Evolutionary conservation across 495 filamentous ascomycete genomes (phyloP).

Genomic region (Staphylotrichum longicolle): DNA sequence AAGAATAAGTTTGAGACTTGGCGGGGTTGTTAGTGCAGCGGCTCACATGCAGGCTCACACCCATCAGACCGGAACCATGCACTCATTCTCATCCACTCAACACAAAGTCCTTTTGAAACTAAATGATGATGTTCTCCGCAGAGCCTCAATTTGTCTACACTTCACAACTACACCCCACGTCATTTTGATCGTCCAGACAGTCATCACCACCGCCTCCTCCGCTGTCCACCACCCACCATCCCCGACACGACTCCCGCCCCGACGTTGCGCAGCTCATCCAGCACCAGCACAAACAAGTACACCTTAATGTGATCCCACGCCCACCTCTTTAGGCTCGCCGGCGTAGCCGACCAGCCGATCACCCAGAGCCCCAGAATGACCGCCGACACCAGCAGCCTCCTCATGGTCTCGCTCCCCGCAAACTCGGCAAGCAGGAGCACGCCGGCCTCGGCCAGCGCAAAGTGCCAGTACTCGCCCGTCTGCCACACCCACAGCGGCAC

Average conservation of each 20-base stretch:
- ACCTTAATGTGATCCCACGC: constrained; percentile 27
- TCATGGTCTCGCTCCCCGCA: constrained; percentile 12
- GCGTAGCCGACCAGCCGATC: constrained; percentile 24
- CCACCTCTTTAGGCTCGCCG: constrained; percentile 20
- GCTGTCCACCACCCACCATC: background rate
- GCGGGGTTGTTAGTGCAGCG: too few relatives aligned
- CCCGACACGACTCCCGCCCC: background rate
- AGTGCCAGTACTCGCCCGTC: constrained; percentile 18
- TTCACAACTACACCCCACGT: too few relatives aligned
- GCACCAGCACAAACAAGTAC: constrained; percentile 22
- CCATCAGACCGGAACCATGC: too few relatives aligned
- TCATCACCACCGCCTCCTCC: background rate
- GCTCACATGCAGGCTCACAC: too few relatives aligned
- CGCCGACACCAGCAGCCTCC: constrained; percentile 13
- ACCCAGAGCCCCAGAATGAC: constrained; percentile 16
- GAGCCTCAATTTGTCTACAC: too few relatives aligned
- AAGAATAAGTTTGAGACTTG: too few relatives aligned
- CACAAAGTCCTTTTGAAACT: too few relatives aligned
- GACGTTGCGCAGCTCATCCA: constrained; percentile 22
- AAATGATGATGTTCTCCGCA: too few relatives aligned
- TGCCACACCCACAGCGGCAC: constrained; percentile 14
- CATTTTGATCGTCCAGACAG: too few relatives aligned
- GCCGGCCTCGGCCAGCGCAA: constrained; percentile 14
- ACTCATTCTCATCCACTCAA: too few relatives aligned
- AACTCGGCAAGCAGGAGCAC: constrained; percentile 19